Evolutionary conservation across 2,329 filamentous ascomycete genomes (phyloP), one percentile per base, ranked within the genome.

Genomic region (Chalaropsis thielavioides): DNA sequence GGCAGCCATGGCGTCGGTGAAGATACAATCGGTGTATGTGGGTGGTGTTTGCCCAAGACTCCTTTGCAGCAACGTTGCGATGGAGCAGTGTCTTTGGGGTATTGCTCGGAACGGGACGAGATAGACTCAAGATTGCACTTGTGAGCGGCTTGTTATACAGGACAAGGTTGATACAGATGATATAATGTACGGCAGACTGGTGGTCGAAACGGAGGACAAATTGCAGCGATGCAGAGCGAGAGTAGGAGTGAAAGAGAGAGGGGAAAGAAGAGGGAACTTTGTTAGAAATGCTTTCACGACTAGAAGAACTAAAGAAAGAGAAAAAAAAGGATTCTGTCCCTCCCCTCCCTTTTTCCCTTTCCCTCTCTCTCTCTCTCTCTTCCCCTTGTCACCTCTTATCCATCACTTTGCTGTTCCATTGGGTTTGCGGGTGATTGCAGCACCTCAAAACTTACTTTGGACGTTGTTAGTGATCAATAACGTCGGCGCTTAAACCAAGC

Each of bases 1-100:
- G 38, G 75, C 73, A 60, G 79, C 77, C 79, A 81, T 81, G 13
- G 66, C 73, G 61, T 19, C 43, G 13, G 67, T 73, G 61, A 44
- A 49, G 22, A 44, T 41, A 44, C 17, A 61, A 51, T 27, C 46
- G 27, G 46, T 11, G 46, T 51, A 22, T 7, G 13, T 58, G 3
- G 27, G 31, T n/a, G 54, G 31, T 35, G 27, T 10, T 8, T 58
- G 13, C 17, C 27, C 11, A 58, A 38, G 8, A 2, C 27, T 58
- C 17, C 27, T 10, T 19, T 35, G 54, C 10, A n/a, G 31, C 27
- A 19, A 63, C 22, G 15, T 40, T 38, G n/a, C 19, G 5, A 24
- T n/a, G n/a, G 27, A 46, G 19, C 19, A 44, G 8, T n/a, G 38
- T 11, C 4, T 8, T n/a, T n/a, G 24, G 43, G 11, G n/a, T 49